Evolutionary conservation across 1,284 basidiomycete genomes (phyloP).

Genomic region (Anthracocystis panici-leucophaei): DNA sequence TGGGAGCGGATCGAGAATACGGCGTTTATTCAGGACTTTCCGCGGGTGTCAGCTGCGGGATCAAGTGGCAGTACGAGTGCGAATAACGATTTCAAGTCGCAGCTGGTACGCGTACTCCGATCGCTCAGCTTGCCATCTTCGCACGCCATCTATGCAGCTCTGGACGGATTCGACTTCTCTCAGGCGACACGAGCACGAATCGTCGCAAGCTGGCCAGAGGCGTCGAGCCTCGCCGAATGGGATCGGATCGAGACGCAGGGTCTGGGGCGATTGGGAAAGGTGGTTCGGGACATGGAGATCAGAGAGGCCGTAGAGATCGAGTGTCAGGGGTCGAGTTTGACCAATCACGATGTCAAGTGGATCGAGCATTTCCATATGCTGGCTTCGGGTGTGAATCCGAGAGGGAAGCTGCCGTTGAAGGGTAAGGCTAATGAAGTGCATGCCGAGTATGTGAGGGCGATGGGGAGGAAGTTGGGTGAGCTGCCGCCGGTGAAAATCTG

Average conservation of each 20-base stretch:
- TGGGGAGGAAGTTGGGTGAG: background rate
- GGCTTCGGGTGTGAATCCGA: constrained; percentile 46
- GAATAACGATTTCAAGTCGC: constrained; percentile 36
- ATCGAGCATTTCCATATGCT: constrained; percentile 65
- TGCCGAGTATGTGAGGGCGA: constrained; percentile 22
- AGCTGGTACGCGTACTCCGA: constrained; percentile 47
- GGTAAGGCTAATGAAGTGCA: constrained; percentile 32
- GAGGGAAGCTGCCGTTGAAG: constrained; percentile 43
- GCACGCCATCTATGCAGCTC: constrained; percentile 33
- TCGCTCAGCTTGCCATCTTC: constrained; percentile 51
- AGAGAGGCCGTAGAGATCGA: constrained; percentile 32
- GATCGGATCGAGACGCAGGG: constrained; percentile 56
- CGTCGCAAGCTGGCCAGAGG: constrained; percentile 58
- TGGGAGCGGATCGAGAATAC: constrained; percentile 67
- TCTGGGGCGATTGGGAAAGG: constrained; percentile 53
- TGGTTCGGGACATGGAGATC: constrained; percentile 47
- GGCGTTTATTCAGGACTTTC: constrained; percentile 65
- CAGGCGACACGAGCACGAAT: constrained; percentile 38
- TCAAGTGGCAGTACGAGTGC: background rate
- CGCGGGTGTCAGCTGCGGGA: constrained; percentile 1
- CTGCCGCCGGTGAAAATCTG: constrained; percentile 58
- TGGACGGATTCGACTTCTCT: constrained; percentile 46
- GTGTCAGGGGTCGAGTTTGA: constrained; percentile 64
- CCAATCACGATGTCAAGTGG: constrained; percentile 61
- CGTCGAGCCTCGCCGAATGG: constrained; percentile 50